These are phyloP conservation scores for Acanthamoeba healyi DNA, from an alignment of 208 protist species.

Conservation along the genomic window DNA sequence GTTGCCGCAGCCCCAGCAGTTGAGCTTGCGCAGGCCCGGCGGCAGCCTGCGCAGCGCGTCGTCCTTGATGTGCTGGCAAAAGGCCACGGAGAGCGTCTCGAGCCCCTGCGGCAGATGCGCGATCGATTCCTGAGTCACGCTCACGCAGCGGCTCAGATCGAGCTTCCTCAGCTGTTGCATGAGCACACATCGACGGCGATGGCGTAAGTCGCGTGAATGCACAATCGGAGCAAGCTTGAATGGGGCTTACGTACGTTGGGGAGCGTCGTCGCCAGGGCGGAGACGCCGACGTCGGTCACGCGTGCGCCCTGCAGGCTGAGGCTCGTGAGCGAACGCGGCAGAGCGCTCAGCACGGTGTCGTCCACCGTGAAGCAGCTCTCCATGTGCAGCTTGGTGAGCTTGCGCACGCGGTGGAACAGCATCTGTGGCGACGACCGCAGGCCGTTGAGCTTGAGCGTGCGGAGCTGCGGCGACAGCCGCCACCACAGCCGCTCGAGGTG, in stretches of 20 bases:
- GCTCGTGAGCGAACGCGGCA: neutral
- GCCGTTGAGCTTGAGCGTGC: neutral
- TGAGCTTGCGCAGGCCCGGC: neutral
- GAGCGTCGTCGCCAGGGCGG: neutral
- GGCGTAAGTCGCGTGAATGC: no score
- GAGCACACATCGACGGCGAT: no score
- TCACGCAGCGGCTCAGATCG: constrained; percentile 16
- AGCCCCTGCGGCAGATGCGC: neutral
- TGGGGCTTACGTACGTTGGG: neutral
- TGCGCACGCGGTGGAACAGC: neutral
- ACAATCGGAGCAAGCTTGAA: neutral
- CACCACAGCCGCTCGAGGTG: neutral
- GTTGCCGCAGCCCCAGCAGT: constrained; percentile 40
- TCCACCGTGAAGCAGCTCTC: neutral
- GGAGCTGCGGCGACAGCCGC: neutral
- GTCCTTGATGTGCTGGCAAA: constrained; percentile 58
- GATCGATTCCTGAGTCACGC: neutral
- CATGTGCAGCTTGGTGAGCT: constrained; percentile 2
- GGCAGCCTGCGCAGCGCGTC: constrained; percentile 14
- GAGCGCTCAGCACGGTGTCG: neutral
- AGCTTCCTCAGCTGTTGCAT: constrained; percentile 4
- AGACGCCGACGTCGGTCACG: neutral
- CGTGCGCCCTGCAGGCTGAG: neutral
- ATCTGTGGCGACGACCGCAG: neutral
- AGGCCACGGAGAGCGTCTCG: constrained; percentile 19